Percentiles rank a stretch among this genome's conserved stretches.
These are phyloP conservation scores for Suillus luteus DNA, from an alignment of 768 basidiomycete genomes.

Conservation along the genomic window DNA sequence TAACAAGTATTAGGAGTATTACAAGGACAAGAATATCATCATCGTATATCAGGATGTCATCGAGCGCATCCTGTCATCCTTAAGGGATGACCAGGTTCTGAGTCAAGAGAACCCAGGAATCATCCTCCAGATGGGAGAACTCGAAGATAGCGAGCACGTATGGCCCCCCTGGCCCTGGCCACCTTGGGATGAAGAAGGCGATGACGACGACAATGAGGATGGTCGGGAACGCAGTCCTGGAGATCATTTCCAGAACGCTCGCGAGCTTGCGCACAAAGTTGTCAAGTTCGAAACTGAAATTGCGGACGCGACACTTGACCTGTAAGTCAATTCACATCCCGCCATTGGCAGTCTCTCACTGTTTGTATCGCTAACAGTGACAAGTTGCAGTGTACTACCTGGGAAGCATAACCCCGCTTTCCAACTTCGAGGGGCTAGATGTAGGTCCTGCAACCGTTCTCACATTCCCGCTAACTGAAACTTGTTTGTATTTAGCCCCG, in stretches of 20 bases:
- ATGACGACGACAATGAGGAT: slow-evolving; percentile 44
- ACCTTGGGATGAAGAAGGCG: slow-evolving; percentile 74
- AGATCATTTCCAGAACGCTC: slow-evolving; percentile 48
- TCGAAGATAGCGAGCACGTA: slow-evolving; percentile 36
- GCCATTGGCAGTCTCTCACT: background rate
- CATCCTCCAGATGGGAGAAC: slow-evolving; percentile 40
- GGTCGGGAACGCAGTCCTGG: slow-evolving; percentile 31
- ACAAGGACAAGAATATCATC: slow-evolving; percentile 71
- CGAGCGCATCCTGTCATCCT: slow-evolving; percentile 60
- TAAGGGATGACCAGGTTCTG: slow-evolving; percentile 48
- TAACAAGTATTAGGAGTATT: slow-evolving; percentile 69
- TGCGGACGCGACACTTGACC: slow-evolving; percentile 78
- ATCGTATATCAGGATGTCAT: slow-evolving; percentile 71
- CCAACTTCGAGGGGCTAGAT: too few relatives aligned
- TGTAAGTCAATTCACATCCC: slow-evolving; percentile 45
- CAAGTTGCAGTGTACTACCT: slow-evolving; percentile 58
- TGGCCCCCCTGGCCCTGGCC: slow-evolving; percentile 89
- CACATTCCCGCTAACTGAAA: too few relatives aligned
- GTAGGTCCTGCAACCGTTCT: too few relatives aligned
- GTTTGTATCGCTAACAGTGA: slow-evolving; percentile 44
- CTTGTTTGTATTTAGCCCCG: too few relatives aligned
- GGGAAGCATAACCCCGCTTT: too few relatives aligned
- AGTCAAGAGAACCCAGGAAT: slow-evolving; percentile 23
- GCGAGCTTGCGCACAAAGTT: slow-evolving; percentile 67
- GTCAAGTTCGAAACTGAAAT: slow-evolving; percentile 78